Evolutionary conservation across 768 basidiomycete species (phyloP).

Genomic region (Leccinellum rugosiceps): DNA sequence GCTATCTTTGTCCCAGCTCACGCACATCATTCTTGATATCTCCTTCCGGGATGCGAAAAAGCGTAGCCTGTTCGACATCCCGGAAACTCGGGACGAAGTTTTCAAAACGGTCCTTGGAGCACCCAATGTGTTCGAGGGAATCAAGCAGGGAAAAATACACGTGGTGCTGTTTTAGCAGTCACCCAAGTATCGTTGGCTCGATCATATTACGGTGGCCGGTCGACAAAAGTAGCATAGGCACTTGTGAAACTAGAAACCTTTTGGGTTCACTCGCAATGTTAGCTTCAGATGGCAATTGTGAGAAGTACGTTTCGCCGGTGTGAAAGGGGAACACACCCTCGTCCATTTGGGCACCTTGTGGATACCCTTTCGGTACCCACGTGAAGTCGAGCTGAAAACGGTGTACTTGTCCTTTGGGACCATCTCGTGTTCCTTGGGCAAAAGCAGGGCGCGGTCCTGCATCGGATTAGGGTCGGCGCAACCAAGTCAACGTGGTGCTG

Average conservation of each 20-base stretch:
- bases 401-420: slow-evolving; percentile 92
- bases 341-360: slow-evolving; percentile 99
- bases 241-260: slow-evolving; percentile 75
- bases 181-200: not conserved
- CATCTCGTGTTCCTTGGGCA: slow-evolving; percentile 97
- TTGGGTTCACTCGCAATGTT: slow-evolving; percentile 84
- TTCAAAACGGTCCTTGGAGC: slow-evolving; percentile 71
- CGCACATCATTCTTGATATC: slow-evolving; percentile 81
- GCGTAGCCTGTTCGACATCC: slow-evolving; percentile 72
- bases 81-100: slow-evolving; percentile 79
- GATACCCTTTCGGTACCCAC: slow-evolving; percentile 88
- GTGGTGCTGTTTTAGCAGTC: slow-evolving; percentile 68
- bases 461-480: not conserved
- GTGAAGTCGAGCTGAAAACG: slow-evolving; percentile 65
- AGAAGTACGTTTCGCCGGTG: not conserved
- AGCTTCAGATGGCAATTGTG: slow-evolving; percentile 44
- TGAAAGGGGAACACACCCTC: slow-evolving; percentile 51
- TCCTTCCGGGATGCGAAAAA: slow-evolving; percentile 75
- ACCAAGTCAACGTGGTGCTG: not conserved
- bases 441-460: slow-evolving; percentile 68
- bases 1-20: slow-evolving; percentile 66
- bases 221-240: slow-evolving; percentile 11
- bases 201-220: not conserved
- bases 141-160: slow-evolving; percentile 70
- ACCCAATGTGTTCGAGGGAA: slow-evolving; percentile 55